Conservation (phyloP, 805 yeast genomes). For the Saturnispora ahearnii region DNA sequence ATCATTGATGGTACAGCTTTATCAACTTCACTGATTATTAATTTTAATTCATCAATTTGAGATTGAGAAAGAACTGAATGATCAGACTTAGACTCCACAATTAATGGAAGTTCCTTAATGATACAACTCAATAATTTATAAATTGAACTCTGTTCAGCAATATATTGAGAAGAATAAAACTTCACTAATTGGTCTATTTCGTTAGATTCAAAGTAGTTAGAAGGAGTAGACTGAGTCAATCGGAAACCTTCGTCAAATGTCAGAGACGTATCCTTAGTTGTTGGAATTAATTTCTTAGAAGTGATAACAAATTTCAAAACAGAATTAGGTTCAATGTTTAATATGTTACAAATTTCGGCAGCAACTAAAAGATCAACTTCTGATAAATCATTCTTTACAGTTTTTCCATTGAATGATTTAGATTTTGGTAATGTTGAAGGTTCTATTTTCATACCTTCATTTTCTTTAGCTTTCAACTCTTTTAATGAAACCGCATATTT, state of each 20-base stretch:
- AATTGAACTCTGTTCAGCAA: constrained; percentile 1
- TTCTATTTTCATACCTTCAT: not conserved
- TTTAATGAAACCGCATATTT: not conserved
- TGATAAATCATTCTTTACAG: not conserved
- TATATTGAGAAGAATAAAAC: constrained; percentile 3
- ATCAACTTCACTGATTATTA: not conserved
- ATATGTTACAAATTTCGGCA: not conserved
- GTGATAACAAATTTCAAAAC: not conserved
- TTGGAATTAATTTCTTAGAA: constrained; percentile 1
- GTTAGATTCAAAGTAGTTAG: not conserved
- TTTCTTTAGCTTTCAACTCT: not conserved
- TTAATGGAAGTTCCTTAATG: not conserved
- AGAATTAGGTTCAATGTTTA: not conserved
- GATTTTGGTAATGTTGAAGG: constrained; percentile 1
- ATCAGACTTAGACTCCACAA: not conserved
- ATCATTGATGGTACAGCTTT: constrained; percentile 19
- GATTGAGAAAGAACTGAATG: not conserved
- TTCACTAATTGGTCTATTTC: not conserved
- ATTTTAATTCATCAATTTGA: not conserved
- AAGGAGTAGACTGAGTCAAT: not conserved
- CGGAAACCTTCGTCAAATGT: not conserved
- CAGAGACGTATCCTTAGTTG: not conserved
- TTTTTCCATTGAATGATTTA: not conserved
- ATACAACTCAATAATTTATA: not conserved
- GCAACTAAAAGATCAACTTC: not conserved